Percentiles rank a stretch among this genome's conserved stretches.
Evolutionary conservation across 202 grass and related monocot species (phyloP).

Genomic region (Eragrostis tef): DNA sequence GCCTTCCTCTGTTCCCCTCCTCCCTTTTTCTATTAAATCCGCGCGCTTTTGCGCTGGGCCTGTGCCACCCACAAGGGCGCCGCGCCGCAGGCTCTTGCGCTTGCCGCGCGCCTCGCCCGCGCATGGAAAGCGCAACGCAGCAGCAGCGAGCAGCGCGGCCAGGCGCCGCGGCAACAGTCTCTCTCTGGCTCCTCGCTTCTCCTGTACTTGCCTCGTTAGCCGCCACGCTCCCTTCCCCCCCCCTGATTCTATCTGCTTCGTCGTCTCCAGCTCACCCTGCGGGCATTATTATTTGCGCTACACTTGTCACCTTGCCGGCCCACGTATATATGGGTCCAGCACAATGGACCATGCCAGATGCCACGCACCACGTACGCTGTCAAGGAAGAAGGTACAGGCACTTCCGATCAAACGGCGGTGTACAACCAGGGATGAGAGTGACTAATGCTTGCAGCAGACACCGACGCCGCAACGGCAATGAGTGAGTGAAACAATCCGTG

Average conservation of each 20-base stretch:
- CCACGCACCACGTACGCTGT: not conserved
- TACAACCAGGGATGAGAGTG: not conserved
- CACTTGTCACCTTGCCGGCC: not conserved
- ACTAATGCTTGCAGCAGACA: not conserved
- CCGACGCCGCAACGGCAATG: slow-evolving; percentile 2
- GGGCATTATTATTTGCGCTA: not conserved
- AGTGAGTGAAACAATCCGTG: not conserved
- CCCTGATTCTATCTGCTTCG: not conserved
- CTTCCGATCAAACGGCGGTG: not conserved
- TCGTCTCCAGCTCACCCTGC: not conserved
- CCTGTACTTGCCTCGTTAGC: not conserved
- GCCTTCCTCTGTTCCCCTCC: not conserved
- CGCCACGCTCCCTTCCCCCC: too few species aligned
- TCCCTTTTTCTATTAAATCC: not conserved
- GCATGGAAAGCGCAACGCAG: slow-evolving; percentile 32
- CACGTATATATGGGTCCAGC: not conserved
- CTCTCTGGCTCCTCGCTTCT: not conserved
- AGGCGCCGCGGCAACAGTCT: slow-evolving; percentile 32
- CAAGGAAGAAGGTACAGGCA: not conserved
- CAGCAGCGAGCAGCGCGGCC: not conserved
- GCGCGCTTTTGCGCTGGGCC: slow-evolving; percentile 41
- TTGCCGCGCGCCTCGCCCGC: not conserved
- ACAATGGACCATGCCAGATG: not conserved
- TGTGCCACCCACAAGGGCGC: not conserved
- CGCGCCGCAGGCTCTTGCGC: slow-evolving; percentile 50